Evolutionary conservation across 306 rosid species (phyloP).

Genomic region (Herpetospermum pedunculosum): DNA sequence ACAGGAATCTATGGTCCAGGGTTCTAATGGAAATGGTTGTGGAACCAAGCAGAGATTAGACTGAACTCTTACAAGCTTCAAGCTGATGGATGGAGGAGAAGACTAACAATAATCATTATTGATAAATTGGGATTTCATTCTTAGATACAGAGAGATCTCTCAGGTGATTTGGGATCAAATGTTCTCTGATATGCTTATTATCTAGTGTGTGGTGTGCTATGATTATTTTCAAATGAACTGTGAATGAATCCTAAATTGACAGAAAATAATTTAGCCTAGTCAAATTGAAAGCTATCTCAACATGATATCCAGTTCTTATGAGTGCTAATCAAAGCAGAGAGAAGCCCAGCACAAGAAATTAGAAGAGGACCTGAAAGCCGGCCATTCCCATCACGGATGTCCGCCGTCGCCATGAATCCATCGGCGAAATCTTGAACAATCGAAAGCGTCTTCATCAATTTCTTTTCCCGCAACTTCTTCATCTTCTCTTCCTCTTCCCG

Average conservation of each 20-base stretch:
- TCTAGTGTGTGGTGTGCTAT: not conserved
- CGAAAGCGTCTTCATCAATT: conserved; percentile 52
- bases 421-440: conserved; percentile 84
- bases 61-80: not conserved
- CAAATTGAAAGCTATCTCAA: conserved; percentile 15
- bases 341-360: conserved; percentile 55
- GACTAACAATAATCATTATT: not conserved
- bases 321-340: conserved; percentile 74
- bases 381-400: conserved; percentile 54
- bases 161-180: not conserved
- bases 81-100: not conserved
- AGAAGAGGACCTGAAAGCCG: conserved; percentile 39
- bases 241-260: not conserved
- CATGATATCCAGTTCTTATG: conserved; percentile 86
- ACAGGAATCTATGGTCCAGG: not conserved
- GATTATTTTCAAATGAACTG: not conserved
- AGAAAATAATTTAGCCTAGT: not conserved
- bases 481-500: conserved; percentile 30
- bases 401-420: conserved; percentile 69
- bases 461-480: conserved; percentile 44
- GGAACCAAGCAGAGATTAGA: not conserved
- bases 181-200: not conserved
- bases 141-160: not conserved
- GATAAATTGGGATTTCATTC: not conserved
- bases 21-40: not conserved